phyloP scores from a whole-genome alignment of 2,329 filamentous ascomycete species.

The Pseudogymnoascus sp. region DNA sequence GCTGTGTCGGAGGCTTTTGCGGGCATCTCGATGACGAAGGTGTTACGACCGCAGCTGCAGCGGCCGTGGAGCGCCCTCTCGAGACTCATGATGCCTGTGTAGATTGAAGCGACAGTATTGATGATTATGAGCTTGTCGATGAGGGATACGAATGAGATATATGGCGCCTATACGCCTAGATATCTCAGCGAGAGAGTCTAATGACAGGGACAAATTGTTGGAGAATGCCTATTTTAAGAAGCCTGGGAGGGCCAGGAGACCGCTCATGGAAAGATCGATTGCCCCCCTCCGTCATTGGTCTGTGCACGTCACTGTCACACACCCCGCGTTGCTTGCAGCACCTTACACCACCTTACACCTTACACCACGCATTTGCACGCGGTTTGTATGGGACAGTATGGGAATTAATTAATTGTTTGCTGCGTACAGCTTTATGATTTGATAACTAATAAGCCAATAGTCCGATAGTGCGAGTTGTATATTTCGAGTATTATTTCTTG shows the following conservation, averaged over 20 bases:
- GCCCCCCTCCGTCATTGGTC: not conserved
- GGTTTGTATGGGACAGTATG: not conserved
- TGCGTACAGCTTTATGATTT: not conserved
- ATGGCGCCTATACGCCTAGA: not conserved
- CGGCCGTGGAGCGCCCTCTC: slow-evolving; percentile 58
- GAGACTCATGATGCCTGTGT: slow-evolving; percentile 34
- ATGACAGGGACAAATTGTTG: not conserved
- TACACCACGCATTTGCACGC: not conserved
- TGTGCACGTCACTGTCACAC: not conserved
- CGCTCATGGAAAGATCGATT: not conserved
- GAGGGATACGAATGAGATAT: not conserved
- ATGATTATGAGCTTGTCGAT: not conserved
- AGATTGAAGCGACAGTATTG: not conserved
- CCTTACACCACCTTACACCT: not conserved
- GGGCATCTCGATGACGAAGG: slow-evolving; percentile 68
- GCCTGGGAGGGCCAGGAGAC: not conserved
- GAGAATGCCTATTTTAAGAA: not conserved
- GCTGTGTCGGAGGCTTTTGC: slow-evolving; percentile 45
- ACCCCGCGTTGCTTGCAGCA: not conserved
- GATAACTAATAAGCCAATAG: not conserved
- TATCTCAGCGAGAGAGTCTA: not conserved
- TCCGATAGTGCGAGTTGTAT: not conserved
- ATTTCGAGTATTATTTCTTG: not conserved
- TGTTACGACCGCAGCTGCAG: slow-evolving; percentile 80
- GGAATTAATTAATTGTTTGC: not conserved